A percentile compares a stretch with the other conserved stretches of the same genome.
phyloP scores from a whole-genome alignment of 2,329 filamentous ascomycete genomes.

The Pyrenophora teres region DNA sequence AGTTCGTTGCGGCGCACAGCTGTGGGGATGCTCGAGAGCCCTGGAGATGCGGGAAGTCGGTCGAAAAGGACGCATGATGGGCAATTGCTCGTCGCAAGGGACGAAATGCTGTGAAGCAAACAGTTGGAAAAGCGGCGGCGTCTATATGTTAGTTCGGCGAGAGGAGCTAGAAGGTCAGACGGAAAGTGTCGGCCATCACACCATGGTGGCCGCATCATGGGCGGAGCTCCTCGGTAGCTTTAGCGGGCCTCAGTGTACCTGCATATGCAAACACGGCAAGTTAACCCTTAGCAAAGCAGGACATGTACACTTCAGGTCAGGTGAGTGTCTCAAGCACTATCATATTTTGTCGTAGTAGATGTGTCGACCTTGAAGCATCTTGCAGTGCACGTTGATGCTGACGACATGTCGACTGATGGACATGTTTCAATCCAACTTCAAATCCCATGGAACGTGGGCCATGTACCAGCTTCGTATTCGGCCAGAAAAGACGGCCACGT shows the following conservation, averaged over 20 bases:
- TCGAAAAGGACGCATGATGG: constrained; percentile 38
- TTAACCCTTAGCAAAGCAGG: background rate
- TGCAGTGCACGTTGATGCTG: too few species aligned
- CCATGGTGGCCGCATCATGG: constrained; percentile 36
- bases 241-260: constrained; percentile 16
- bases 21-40: constrained; percentile 35
- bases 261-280: constrained; percentile 27
- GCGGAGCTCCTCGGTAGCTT: constrained; percentile 18
- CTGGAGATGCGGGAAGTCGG: constrained; percentile 30
- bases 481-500: too few species aligned
- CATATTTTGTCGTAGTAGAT: too few species aligned
- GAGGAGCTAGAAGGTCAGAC: constrained; percentile 6
- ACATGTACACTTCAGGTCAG: background rate
- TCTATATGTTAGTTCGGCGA: constrained; percentile 13
- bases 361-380: too few species aligned
- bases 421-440: too few species aligned
- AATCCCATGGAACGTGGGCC: too few species aligned
- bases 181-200: constrained; percentile 33
- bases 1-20: constrained; percentile 29
- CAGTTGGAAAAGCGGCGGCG: background rate
- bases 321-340: too few species aligned
- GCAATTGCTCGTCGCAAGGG: constrained; percentile 17
- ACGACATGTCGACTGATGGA: too few species aligned
- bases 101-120: constrained; percentile 25
- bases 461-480: too few species aligned